A percentile compares a stretch with the other conserved stretches of the same genome.
Evolutionary conservation across 768 basidiomycete genomes (phyloP).

Genomic region (Hortiboletus campestris): DNA sequence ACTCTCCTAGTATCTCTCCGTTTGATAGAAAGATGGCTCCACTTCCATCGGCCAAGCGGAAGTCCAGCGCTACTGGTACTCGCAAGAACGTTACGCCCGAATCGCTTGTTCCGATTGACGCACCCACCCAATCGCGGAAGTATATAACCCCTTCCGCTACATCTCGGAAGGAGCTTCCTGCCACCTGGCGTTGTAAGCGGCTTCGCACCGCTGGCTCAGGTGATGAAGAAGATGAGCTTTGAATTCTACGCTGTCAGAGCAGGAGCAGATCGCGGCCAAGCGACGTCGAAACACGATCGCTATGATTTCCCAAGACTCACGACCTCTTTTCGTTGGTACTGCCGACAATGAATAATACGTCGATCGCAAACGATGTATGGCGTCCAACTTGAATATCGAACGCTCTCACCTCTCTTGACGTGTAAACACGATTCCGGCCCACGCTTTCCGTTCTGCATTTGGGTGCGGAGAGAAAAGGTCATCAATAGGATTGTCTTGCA

Average conservation of each 20-base stretch:
- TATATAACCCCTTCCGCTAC: constrained; percentile 73
- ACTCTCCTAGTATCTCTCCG: constrained; percentile 34
- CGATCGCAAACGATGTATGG: too few species aligned
- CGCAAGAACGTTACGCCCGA: constrained; percentile 68
- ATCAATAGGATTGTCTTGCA: too few species aligned
- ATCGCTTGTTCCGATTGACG: constrained; percentile 64
- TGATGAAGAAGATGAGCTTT: constrained; percentile 45
- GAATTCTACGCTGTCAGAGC: constrained; percentile 47
- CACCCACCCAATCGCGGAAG: constrained; percentile 77
- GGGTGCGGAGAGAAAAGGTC: too few species aligned
- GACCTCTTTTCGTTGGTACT: too few species aligned
- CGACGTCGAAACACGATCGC: constrained; percentile 84
- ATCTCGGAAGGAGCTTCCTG: constrained; percentile 76
- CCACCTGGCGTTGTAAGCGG: constrained; percentile 67
- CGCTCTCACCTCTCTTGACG: too few species aligned
- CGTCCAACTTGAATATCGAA: too few species aligned
- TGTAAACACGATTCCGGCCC: too few species aligned
- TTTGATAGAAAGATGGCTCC: constrained; percentile 18
- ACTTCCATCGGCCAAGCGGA: constrained; percentile 25
- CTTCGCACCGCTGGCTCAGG: constrained; percentile 45
- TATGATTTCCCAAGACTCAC: too few species aligned
- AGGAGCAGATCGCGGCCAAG: constrained; percentile 74
- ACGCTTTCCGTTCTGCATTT: too few species aligned
- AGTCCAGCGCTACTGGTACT: constrained; percentile 55
- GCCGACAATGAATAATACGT: too few species aligned